Evolutionary conservation across 371 early-diverging fungal genomes (phyloP), one percentile per base, ranked within the genome.

Genomic region (Circinella umbellata): DNA sequence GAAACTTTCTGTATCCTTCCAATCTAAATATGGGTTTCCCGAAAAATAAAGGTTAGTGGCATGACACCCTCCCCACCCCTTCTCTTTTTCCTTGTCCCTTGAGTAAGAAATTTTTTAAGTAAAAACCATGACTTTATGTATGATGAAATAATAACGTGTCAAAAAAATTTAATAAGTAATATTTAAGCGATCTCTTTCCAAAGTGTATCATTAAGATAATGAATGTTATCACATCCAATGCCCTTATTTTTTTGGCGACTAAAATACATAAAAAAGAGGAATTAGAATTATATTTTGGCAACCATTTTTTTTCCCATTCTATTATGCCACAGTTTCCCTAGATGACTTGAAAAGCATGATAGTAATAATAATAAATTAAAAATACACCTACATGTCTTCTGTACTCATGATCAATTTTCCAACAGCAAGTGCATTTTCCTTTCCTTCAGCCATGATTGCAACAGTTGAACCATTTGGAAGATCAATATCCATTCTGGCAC

Each of bases 361-460:
- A 6, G 9, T 20, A 20, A n/a, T 20, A 18, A 47, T 47, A 15
- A 9, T 15, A 47, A 47, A 15, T 47, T 15, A 47, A 9, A 47
- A 47, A 47, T 47, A 47, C 47, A 51, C 89, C 87, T 86, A 92
- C 94, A 98, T 98, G 27, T 98, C 97, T 57, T 89, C 87, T 18
- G 95, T 94, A 37, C 92, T 90, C 96, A 98, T 95, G 74, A 91
- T 94, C 51, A 90, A 89, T 53, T 88, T 74, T 3, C 99, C 99
- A 61, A 97, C 85, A 46, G 94, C 97, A 77, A 98, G 79, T 4
- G 98, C 95, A 72, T 96, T 89, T 76, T 98, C 93, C 80, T 99
- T 99, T 53, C 98, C 99, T 80, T 99, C 98, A 5, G 98, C 98
- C 80, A 91, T 90, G 48, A 99, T 92, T 3, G 96, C 95, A 3